A percentile compares a stretch with the other conserved stretches of the same genome.
Conservation (phyloP, 2,329 filamentous ascomycete species). For the Trichoderma citrinoviride region DNA sequence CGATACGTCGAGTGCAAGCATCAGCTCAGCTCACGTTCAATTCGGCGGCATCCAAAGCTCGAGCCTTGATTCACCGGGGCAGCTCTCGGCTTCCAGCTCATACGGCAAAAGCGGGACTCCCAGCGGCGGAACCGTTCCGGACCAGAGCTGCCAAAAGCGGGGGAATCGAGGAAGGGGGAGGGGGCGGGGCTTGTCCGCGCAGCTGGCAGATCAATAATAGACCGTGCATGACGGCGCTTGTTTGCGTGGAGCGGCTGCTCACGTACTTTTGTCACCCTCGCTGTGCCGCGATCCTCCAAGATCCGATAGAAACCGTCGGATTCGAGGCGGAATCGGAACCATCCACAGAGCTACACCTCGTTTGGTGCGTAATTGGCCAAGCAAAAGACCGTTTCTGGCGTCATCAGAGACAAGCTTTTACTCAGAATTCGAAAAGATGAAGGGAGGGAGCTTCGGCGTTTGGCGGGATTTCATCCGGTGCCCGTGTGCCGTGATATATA, state of each 20-base stretch:
- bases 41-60: too few relatives aligned
- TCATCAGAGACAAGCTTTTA: not conserved
- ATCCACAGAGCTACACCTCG: not conserved
- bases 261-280: not conserved
- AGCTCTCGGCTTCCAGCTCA: conserved; percentile 3
- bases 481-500: not conserved
- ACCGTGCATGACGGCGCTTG: not conserved
- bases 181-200: not conserved
- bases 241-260: not conserved
- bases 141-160: not conserved
- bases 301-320: conserved; percentile 18
- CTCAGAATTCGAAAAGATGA: too few relatives aligned
- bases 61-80: not conserved
- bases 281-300: not conserved
- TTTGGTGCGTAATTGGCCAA: not conserved
- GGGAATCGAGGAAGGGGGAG: not conserved
- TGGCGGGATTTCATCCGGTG: not conserved
- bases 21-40: too few relatives aligned
- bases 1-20: not conserved
- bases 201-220: not conserved
- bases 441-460: not conserved
- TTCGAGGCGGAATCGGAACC: conserved; percentile 15
- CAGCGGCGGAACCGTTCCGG: conserved; percentile 11
- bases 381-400: not conserved
- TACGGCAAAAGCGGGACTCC: not conserved